These are phyloP conservation scores for Erysimum cheiranthoides DNA, from an alignment of 345 rosid genomes.

Conservation along the genomic window DNA sequence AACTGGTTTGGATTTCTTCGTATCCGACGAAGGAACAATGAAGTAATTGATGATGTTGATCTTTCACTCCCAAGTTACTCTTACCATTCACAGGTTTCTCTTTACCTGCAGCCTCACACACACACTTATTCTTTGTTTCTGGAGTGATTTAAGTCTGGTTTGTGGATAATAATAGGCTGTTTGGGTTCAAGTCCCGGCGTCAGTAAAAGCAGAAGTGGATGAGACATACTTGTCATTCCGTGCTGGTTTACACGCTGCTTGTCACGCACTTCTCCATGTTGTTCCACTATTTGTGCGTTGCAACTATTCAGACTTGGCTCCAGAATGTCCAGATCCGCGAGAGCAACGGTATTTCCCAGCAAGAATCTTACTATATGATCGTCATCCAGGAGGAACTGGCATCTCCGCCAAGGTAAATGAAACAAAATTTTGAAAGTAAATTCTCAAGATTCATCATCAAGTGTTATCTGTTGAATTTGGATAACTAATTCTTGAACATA, in stretches of 20 bases:
- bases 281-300: slow-evolving; percentile 80
- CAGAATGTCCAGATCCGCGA: slow-evolving; percentile 80
- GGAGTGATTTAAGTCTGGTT: slow-evolving; percentile 7
- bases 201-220: slow-evolving; percentile 59
- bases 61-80: slow-evolving; percentile 81
- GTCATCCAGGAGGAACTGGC: slow-evolving; percentile 94
- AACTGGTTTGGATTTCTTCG: slow-evolving; percentile 83
- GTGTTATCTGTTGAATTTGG: not conserved
- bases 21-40: slow-evolving; percentile 57
- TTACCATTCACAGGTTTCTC: slow-evolving; percentile 77
- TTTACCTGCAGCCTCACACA: slow-evolving; percentile 18
- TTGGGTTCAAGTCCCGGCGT: slow-evolving; percentile 81
- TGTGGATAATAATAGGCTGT: slow-evolving; percentile 65
- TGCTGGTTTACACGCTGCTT: slow-evolving; percentile 92
- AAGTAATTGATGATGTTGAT: slow-evolving; percentile 57
- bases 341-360: slow-evolving; percentile 63
- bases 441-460: not conserved
- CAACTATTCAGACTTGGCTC: slow-evolving; percentile 88
- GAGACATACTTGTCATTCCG: slow-evolving; percentile 49
- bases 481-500: not conserved
- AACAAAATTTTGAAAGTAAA: not conserved
- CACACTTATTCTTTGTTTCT: not conserved
- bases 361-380: slow-evolving; percentile 87
- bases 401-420: slow-evolving; percentile 69
- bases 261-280: slow-evolving; percentile 86